Conservation (phyloP, 1,284 basidiomycete genomes). For the Sanguinoderma infundibulare region DNA sequence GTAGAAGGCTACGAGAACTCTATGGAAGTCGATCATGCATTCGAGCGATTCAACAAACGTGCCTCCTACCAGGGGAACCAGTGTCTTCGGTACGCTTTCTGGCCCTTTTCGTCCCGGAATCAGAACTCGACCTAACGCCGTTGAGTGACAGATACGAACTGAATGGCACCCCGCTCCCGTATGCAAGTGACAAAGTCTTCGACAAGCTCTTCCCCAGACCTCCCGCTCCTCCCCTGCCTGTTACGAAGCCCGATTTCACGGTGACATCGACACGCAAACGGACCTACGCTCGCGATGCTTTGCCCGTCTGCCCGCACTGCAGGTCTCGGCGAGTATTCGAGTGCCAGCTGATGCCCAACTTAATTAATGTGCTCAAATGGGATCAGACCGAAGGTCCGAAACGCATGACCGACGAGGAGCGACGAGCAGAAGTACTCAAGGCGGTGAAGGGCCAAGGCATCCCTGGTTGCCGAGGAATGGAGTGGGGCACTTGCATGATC, state of each 20-base stretch:
- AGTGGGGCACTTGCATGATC: conserved; percentile 84
- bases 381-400: conserved; percentile 26
- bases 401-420: conserved; percentile 59
- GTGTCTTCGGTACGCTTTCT: conserved; percentile 66
- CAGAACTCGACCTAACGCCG: neutral
- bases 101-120: neutral
- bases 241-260: conserved; percentile 63
- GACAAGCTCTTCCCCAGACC: conserved; percentile 69
- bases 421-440: conserved; percentile 57
- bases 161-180: conserved; percentile 74
- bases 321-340: conserved; percentile 71
- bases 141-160: conserved; percentile 69
- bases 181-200: conserved; percentile 71
- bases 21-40: conserved; percentile 73
- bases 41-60: conserved; percentile 78
- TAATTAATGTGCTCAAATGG: conserved; percentile 70
- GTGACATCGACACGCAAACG: conserved; percentile 52
- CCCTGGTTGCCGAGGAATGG: conserved; percentile 61
- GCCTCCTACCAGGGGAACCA: conserved; percentile 72
- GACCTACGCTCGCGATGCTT: conserved; percentile 48
- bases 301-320: conserved; percentile 67
- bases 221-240: conserved; percentile 45
- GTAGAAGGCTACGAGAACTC: conserved; percentile 82
- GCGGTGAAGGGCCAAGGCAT: conserved; percentile 50
- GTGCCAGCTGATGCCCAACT: conserved; percentile 86